A percentile compares a stretch with the other conserved stretches of the same genome.
These are phyloP conservation scores for Typha latifolia DNA, from an alignment of 176 grass and related monocot species.

Conservation along the genomic window DNA sequence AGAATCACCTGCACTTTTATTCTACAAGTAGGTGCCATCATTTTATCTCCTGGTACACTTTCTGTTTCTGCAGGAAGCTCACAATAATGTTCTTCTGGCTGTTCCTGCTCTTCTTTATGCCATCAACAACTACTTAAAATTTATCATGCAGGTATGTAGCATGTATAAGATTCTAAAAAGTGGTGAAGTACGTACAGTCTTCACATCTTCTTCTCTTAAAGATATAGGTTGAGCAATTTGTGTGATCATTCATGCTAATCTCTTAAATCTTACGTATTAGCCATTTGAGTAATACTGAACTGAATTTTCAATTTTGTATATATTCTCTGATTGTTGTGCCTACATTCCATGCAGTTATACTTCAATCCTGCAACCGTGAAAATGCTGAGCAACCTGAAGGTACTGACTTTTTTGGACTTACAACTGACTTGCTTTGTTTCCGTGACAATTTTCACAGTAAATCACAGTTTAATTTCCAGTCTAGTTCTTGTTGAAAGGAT, in stretches of 20 bases:
- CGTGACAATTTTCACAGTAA: too few species aligned
- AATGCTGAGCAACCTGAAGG: constrained; percentile 97
- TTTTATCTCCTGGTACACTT: constrained; percentile 18
- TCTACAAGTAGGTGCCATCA: not conserved
- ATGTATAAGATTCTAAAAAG: not conserved
- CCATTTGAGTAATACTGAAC: constrained; percentile 1
- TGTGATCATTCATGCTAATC: not conserved
- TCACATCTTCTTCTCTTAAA: too few species aligned
- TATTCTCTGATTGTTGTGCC: constrained; percentile 29
- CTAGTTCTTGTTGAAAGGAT: too few species aligned
- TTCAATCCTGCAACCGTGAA: constrained; percentile 98
- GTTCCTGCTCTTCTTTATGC: constrained; percentile 96
- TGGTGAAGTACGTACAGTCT: not conserved
- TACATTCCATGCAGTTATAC: constrained; percentile 65
- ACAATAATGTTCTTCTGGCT: constrained; percentile 85
- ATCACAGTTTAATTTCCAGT: too few species aligned
- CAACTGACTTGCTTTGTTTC: too few species aligned
- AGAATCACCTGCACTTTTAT: not conserved
- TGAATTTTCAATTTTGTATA: constrained; percentile 11
- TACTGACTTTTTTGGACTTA: constrained; percentile 14
- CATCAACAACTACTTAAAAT: constrained; percentile 97
- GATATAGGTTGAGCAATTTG: too few species aligned
- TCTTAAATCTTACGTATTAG: not conserved
- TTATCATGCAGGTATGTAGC: constrained; percentile 85
- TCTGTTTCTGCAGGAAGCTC: constrained; percentile 56